phyloP scores from a whole-genome alignment of 2,329 filamentous ascomycete species.

The Alternaria novae-zelandiae region DNA sequence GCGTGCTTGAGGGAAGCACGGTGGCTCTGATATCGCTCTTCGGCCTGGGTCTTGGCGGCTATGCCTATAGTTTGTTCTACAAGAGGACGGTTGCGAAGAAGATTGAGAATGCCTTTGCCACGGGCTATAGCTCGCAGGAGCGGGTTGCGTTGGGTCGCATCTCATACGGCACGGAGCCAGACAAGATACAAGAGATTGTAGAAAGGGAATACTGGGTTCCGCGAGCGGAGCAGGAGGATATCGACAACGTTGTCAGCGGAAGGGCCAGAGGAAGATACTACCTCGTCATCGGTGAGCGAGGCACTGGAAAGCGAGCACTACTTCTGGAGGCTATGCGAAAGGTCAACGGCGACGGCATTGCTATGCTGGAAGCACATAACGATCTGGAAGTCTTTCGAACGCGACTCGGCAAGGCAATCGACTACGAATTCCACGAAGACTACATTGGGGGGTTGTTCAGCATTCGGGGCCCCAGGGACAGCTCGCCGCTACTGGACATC shows the following conservation, averaged over 20 bases:
- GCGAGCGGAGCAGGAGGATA: conserved; percentile 77
- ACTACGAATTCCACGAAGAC: conserved; percentile 97
- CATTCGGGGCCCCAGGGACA: conserved; percentile 88
- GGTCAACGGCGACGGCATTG: conserved; percentile 82
- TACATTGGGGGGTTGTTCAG: conserved; percentile 96
- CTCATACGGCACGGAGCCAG: conserved; percentile 35
- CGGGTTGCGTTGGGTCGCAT: conserved; percentile 39
- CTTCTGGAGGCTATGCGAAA: conserved; percentile 92
- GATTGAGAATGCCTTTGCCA: conserved; percentile 44
- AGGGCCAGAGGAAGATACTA: conserved; percentile 80
- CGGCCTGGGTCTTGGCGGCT: conserved; percentile 42
- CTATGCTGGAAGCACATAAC: conserved; percentile 95
- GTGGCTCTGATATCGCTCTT: conserved; percentile 44
- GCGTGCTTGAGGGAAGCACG: conserved; percentile 44
- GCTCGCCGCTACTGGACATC: conserved; percentile 89
- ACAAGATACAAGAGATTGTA: conserved; percentile 37
- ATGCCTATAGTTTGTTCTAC: conserved; percentile 44
- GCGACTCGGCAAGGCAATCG: conserved; percentile 87
- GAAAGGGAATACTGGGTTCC: conserved; percentile 75
- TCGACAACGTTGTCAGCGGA: conserved; percentile 84
- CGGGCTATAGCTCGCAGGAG: conserved; percentile 44
- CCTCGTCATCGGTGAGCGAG: conserved; percentile 91
- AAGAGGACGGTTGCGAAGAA: conserved; percentile 38
- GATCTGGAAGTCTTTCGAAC: conserved; percentile 95
- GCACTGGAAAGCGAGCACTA: conserved; percentile 95